These are phyloP conservation scores for Castanea sativa DNA, from an alignment of 306 rosid genomes.

Conservation along the genomic window DNA sequence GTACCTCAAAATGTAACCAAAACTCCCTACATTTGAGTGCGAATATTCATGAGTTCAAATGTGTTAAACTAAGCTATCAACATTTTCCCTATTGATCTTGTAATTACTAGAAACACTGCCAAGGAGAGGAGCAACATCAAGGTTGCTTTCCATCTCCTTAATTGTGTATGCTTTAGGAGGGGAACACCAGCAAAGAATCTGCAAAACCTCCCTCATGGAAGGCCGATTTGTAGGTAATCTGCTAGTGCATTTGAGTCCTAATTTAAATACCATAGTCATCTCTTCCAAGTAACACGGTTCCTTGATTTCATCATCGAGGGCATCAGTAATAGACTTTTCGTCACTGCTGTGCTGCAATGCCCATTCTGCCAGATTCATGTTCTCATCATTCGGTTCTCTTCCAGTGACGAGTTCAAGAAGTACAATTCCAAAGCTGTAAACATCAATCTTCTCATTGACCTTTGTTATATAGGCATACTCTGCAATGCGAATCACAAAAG, in stretches of 20 bases:
- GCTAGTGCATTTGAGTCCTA: slow-evolving; percentile 79
- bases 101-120: slow-evolving; percentile 44
- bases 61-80: slow-evolving; percentile 28
- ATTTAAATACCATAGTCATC: slow-evolving; percentile 59
- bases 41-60: neutral
- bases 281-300: slow-evolving; percentile 46
- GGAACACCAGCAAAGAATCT: slow-evolving; percentile 52
- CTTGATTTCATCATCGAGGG: slow-evolving; percentile 56
- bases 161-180: slow-evolving; percentile 18
- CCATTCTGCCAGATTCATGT: slow-evolving; percentile 73
- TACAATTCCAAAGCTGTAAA: slow-evolving; percentile 88
- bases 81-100: slow-evolving; percentile 40
- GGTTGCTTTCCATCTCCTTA: slow-evolving; percentile 35
- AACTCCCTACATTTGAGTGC: neutral
- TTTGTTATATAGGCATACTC: slow-evolving; percentile 68
- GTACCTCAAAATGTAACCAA: neutral
- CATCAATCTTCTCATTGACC: slow-evolving; percentile 75
- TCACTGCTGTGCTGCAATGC: slow-evolving; percentile 54
- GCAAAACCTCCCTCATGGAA: slow-evolving; percentile 61
- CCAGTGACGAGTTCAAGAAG: slow-evolving; percentile 82
- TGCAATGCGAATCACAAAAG: slow-evolving; percentile 30
- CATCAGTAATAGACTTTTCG: slow-evolving; percentile 45
- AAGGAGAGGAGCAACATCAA: slow-evolving; percentile 63
- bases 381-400: slow-evolving; percentile 56
- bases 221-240: slow-evolving; percentile 62